These are phyloP conservation scores for Leccinum insigne DNA, from an alignment of 1,284 basidiomycete genomes.

Conservation along the genomic window DNA sequence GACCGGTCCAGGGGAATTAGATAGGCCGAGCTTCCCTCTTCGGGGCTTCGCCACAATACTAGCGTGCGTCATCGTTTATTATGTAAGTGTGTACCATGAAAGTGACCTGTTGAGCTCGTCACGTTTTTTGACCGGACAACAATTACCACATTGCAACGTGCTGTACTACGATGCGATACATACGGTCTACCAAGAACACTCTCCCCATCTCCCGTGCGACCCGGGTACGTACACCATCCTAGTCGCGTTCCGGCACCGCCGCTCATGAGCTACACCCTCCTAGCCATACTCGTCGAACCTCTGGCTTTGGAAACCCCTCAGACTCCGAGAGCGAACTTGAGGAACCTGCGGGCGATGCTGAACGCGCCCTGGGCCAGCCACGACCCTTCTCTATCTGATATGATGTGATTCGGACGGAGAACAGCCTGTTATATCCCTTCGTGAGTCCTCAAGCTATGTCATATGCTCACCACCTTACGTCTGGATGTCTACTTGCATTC, in stretches of 20 bases:
- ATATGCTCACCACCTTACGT: background rate
- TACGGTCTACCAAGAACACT: constrained; percentile 61
- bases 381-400: constrained; percentile 27
- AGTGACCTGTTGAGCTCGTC: no score
- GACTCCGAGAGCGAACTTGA: constrained; percentile 43
- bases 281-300: constrained; percentile 27
- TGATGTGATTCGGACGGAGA: constrained; percentile 45
- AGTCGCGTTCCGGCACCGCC: background rate
- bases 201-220: constrained; percentile 59
- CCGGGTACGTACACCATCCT: constrained; percentile 33
- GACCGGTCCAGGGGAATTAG: no score
- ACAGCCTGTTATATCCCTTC: constrained; percentile 28
- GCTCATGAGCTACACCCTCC: background rate
- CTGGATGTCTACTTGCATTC: background rate
- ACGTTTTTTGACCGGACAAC: no score
- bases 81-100: no score
- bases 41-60: no score
- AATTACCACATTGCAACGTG: background rate
- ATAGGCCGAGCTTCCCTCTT: no score
- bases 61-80: no score
- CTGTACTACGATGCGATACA: constrained; percentile 43
- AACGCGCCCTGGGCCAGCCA: constrained; percentile 22
- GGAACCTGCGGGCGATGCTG: constrained; percentile 22
- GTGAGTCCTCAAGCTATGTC: constrained; percentile 29
- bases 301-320: constrained; percentile 56